Evolutionary conservation across 2,329 filamentous ascomycete species (phyloP).

Genomic region (Penicillium sp.): DNA sequence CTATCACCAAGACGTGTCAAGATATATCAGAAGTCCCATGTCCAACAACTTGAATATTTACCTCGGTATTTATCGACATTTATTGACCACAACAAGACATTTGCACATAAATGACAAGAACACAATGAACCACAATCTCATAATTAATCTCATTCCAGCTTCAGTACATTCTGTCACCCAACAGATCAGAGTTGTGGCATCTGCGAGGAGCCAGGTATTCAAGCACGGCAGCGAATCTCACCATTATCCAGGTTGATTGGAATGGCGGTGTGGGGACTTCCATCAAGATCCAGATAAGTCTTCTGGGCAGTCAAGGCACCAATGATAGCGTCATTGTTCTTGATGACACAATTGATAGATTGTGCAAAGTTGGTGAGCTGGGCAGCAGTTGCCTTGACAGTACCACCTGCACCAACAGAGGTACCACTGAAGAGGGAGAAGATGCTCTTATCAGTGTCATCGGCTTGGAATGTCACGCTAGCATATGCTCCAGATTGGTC

Average conservation of each 20-base stretch:
- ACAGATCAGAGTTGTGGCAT: too few relatives aligned
- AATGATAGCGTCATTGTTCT: constrained; percentile 4
- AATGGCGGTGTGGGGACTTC: constrained; percentile 1
- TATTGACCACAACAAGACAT: too few relatives aligned
- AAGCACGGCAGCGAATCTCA: constrained; percentile 6
- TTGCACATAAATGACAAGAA: neutral
- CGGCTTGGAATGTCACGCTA: constrained; percentile 2
- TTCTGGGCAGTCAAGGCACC: constrained; percentile 7
- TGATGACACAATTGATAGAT: constrained; percentile 10
- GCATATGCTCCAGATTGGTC: constrained; percentile 12
- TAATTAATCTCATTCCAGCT: neutral
- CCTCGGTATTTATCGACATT: neutral
- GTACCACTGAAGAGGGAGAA: constrained; percentile 4
- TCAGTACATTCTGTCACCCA: too few relatives aligned
- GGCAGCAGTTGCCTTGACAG: constrained; percentile 9
- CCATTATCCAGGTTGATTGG: constrained; percentile 9
- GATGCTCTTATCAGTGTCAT: constrained; percentile 7
- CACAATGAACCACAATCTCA: neutral
- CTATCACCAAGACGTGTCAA: neutral
- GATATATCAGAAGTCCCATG: neutral
- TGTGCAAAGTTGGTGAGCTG: constrained; percentile 9
- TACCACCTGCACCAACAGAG: constrained; percentile 10
- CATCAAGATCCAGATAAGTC: constrained; percentile 13
- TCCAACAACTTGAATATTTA: neutral
- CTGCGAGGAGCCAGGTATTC: neutral